Conservation (phyloP, 257 asterid genomes). For the Ehretia macrophylla region DNA sequence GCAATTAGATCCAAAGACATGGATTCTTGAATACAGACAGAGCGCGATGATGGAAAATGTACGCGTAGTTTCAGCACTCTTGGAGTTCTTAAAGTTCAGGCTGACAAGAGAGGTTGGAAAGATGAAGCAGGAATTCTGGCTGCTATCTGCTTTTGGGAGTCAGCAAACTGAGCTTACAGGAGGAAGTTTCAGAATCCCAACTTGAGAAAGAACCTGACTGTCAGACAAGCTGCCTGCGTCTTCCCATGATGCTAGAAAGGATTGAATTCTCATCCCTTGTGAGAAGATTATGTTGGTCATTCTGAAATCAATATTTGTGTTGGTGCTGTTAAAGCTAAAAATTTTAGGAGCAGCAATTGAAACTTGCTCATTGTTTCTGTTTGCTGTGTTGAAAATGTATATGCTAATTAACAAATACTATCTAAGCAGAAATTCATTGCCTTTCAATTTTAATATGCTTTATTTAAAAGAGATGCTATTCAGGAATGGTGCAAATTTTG, state of each 20-base stretch:
- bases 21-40: slow-evolving; percentile 71
- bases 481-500: slow-evolving; percentile 18
- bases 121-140: slow-evolving; percentile 47
- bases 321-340: slow-evolving; percentile 4
- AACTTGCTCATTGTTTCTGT: background rate
- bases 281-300: slow-evolving; percentile 16
- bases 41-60: slow-evolving; percentile 42
- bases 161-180: slow-evolving; percentile 21
- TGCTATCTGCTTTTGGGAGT: slow-evolving; percentile 25
- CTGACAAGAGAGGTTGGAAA: slow-evolving; percentile 36
- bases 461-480: too few species aligned
- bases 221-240: background rate
- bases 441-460: background rate
- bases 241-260: background rate
- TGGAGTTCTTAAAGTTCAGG: slow-evolving; percentile 49
- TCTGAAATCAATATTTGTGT: background rate
- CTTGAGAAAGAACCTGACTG: slow-evolving; percentile 26
- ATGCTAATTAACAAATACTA: too few species aligned
- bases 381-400: too few species aligned
- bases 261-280: slow-evolving; percentile 17
- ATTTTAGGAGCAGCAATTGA: background rate
- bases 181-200: slow-evolving; percentile 36
- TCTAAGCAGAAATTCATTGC: background rate
- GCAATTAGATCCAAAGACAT: slow-evolving; percentile 74
- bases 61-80: slow-evolving; percentile 40